A percentile compares a stretch with the other conserved stretches of the same genome.
phyloP scores from a whole-genome alignment of 768 basidiomycete genomes.

The Termitomyces heimii region DNA sequence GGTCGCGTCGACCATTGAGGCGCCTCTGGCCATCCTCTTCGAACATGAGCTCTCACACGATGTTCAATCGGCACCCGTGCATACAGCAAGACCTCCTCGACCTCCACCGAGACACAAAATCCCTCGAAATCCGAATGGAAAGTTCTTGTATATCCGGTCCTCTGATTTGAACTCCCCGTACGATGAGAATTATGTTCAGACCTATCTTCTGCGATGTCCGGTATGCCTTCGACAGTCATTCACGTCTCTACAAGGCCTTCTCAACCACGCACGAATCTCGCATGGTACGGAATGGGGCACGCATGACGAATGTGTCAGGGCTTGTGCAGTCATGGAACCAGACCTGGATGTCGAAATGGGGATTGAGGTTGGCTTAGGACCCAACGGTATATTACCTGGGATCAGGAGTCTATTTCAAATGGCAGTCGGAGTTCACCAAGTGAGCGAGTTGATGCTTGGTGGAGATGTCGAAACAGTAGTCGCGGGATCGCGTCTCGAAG shows the following conservation, averaged over 20 bases:
- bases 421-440: conserved; percentile 31
- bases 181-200: conserved; percentile 17
- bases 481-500: background rate
- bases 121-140: conserved; percentile 15
- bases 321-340: conserved; percentile 38
- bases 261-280: conserved; percentile 46
- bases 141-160: conserved; percentile 36
- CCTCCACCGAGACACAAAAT: conserved; percentile 21
- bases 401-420: conserved; percentile 43
- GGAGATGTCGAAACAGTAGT: background rate
- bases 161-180: conserved; percentile 16
- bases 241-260: conserved; percentile 45
- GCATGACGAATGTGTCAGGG: conserved; percentile 49
- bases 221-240: conserved; percentile 38
- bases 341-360: conserved; percentile 34
- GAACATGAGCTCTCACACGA: conserved; percentile 20
- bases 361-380: conserved; percentile 36
- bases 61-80: conserved; percentile 14
- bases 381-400: conserved; percentile 37
- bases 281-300: conserved; percentile 48
- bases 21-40: conserved; percentile 31
- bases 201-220: conserved; percentile 40
- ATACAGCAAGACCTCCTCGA: conserved; percentile 15
- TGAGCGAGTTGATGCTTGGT: background rate
- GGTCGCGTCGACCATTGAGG: conserved; percentile 33